A percentile compares a stretch with the other conserved stretches of the same genome.
phyloP scores from a whole-genome alignment of 1,284 basidiomycete species.

The Fomitopsis betulina region DNA sequence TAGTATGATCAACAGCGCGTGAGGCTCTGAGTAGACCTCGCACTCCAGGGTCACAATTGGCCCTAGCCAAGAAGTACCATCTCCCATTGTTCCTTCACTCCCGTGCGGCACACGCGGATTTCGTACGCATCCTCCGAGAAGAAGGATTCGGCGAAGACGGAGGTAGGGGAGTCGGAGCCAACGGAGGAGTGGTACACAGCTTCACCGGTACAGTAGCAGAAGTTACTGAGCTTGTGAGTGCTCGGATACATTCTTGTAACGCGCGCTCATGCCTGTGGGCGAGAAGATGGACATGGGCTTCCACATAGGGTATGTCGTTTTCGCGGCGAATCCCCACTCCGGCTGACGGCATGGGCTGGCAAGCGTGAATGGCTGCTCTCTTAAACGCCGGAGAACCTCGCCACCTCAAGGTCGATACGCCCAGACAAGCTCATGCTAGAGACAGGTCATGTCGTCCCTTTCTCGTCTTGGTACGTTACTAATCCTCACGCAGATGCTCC shows the following conservation, averaged over 20 bases:
- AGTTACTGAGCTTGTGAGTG: constrained; percentile 62
- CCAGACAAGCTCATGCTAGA: constrained; percentile 73
- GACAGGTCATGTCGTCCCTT: constrained; percentile 48
- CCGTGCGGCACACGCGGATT: constrained; percentile 70
- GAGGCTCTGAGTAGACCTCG: background rate
- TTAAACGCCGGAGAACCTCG: constrained; percentile 79
- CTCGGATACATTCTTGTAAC: too few species aligned
- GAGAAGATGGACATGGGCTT: constrained; percentile 67
- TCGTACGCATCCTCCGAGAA: constrained; percentile 64
- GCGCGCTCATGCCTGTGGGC: background rate
- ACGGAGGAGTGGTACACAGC: constrained; percentile 82
- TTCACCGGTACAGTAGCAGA: constrained; percentile 77
- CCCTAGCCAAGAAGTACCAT: constrained; percentile 65
- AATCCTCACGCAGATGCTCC: constrained; percentile 57
- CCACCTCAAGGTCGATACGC: constrained; percentile 56
- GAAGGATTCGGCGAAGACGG: constrained; percentile 62
- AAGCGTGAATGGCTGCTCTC: constrained; percentile 81
- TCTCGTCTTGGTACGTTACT: background rate
- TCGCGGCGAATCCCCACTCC: background rate
- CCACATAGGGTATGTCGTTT: constrained; percentile 44
- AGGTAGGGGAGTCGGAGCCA: constrained; percentile 48
- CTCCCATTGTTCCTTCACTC: constrained; percentile 88
- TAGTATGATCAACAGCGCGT: background rate
- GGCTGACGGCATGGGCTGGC: background rate
- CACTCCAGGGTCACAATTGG: constrained; percentile 53